Evolutionary conservation across 2,329 filamentous ascomycete species (phyloP), one percentile per base, ranked within the genome.

Genomic region (Aspergillus terreus): DNA sequence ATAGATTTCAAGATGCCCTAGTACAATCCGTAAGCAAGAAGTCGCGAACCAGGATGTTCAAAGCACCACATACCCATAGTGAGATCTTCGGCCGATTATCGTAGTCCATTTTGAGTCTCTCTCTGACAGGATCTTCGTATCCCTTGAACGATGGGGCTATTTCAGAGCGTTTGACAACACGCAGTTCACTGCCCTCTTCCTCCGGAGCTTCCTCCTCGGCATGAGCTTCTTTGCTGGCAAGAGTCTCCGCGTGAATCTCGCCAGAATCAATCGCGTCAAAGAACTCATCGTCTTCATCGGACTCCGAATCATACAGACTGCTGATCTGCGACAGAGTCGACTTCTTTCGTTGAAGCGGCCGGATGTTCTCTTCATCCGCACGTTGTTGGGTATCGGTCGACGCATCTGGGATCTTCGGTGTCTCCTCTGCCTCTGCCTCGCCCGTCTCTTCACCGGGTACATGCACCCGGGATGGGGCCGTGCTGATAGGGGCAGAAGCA

Each of bases 1-100:
- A 99, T 97, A 19, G 92, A 97, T 76, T 97, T 99, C 57, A 99
- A 77, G 61, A 99, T 96, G 59, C 88, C 87, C 92, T 96, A 23
- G 17, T 1, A 42, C 40, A 21, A 19, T 17, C 11, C 19, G 19
- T 17, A 12, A 41, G 58, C 36, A 46, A 48, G 7, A 14, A 12
- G 35, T 27, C 14, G 19, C 12, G 32, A 58, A 45, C 19, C 21
- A 11, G 4, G 6, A 14, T 25, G 38, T 27, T 47, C 15, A 27
- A 15, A 12, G 9, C 25, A 33, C 33, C 41, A 58, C 87, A 74
- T 82, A 95, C 92, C 94, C 94, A 99, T 41, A 99, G 84, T 27
- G 88, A 94, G 55, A 97, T 90, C 76, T 92, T 96, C 0, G 94
- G 94, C 62, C 94, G 79, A 66, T 99, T 84, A 68, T 99, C 94